Percentiles rank a stretch among this genome's conserved stretches.
phyloP scores from a whole-genome alignment of 768 basidiomycete species.

The Aureoboletus auriporus region DNA sequence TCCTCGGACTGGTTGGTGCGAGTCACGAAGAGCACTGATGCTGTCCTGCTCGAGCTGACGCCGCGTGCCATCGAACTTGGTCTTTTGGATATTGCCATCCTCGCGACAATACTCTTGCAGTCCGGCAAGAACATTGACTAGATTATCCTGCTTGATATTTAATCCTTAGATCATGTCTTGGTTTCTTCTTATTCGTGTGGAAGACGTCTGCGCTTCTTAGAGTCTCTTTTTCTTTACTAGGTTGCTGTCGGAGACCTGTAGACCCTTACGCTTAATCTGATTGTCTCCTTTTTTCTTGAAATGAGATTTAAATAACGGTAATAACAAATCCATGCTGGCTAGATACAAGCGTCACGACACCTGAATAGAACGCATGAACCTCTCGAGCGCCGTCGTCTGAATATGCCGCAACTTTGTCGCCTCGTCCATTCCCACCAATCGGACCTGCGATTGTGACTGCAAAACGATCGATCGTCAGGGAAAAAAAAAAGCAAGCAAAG shows the following conservation, averaged over 20 bases:
- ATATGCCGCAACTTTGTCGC: slow-evolving; percentile 60
- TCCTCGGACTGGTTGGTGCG: slow-evolving; percentile 43
- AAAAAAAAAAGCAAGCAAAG: not conserved
- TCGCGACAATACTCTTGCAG: slow-evolving; percentile 52
- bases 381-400: slow-evolving; percentile 57
- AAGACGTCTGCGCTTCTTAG: too few species aligned
- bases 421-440: slow-evolving; percentile 47
- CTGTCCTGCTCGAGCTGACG: slow-evolving; percentile 52
- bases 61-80: slow-evolving; percentile 50
- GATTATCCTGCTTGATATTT: not conserved
- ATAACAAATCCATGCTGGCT: slow-evolving; percentile 10
- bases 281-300: not conserved
- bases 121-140: slow-evolving; percentile 64
- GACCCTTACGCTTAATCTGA: too few species aligned
- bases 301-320: slow-evolving; percentile 19
- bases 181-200: too few species aligned
- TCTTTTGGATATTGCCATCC: slow-evolving; percentile 48
- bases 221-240: too few species aligned
- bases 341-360: slow-evolving; percentile 20
- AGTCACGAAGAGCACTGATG: slow-evolving; percentile 42
- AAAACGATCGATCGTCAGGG: slow-evolving; percentile 2
- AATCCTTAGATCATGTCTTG: too few species aligned
- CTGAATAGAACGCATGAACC: slow-evolving; percentile 59
- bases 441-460: slow-evolving; percentile 41
- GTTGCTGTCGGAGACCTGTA: too few species aligned